phyloP scores from a whole-genome alignment of 164 flowering plant genomes.

The Piper betle region DNA sequence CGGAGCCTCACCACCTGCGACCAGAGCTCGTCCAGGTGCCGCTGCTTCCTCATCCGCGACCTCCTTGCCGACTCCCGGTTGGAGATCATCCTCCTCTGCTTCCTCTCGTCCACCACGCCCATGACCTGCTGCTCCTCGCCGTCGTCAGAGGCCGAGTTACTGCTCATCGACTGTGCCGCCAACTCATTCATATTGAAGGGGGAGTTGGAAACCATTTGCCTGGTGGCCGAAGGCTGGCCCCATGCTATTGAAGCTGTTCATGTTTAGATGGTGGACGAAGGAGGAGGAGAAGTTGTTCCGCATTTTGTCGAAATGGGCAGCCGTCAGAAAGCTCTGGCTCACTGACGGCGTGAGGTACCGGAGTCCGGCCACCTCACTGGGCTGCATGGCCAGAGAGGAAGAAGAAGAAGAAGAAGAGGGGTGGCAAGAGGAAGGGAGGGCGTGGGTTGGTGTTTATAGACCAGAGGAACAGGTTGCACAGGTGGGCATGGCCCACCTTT shows the following conservation, averaged over 20 bases:
- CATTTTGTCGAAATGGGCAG: conserved; percentile 16
- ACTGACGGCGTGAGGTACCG: conserved; percentile 25
- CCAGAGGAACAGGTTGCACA: conserved; percentile 4
- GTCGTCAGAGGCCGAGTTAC: conserved; percentile 78
- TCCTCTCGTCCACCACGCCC: conserved; percentile 63
- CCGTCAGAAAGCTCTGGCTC: conserved; percentile 13
- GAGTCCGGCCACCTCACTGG: conserved; percentile 28
- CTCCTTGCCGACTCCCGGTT: conserved; percentile 90
- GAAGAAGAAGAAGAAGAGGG: conserved; percentile 6
- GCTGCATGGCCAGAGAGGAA: conserved; percentile 11
- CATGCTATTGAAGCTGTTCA: too few relatives aligned
- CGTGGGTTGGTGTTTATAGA: conserved; percentile 33
- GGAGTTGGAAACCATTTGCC: conserved; percentile 12
- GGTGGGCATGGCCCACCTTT: conserved; percentile 32
- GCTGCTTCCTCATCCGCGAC: conserved; percentile 91
- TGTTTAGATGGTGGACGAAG: conserved; percentile 19
- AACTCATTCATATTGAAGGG: conserved; percentile 20
- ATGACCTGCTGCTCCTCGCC: conserved; percentile 65
- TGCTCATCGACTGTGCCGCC: conserved; percentile 8
- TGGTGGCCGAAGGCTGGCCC: conserved; percentile 17
- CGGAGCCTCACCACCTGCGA: conserved; percentile 70
- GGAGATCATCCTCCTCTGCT: conserved; percentile 85
- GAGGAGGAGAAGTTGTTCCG: conserved; percentile 21
- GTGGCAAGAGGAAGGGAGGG: too few relatives aligned
- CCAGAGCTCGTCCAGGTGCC: conserved; percentile 87